Conservation (phyloP, 2,329 filamentous ascomycete genomes). For the Dichotomopilus funicola region DNA sequence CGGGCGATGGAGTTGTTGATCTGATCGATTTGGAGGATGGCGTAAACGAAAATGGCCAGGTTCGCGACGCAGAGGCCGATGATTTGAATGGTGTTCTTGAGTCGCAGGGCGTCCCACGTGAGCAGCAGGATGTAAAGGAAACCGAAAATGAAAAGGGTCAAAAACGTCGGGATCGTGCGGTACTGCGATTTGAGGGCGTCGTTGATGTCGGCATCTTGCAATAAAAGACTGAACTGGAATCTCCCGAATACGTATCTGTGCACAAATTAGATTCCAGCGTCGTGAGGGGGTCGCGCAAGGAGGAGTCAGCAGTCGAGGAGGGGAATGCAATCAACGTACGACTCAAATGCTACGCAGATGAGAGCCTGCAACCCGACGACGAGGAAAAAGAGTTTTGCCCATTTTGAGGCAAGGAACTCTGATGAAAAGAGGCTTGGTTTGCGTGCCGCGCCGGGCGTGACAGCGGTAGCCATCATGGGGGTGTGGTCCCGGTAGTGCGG, state of each 20-base stretch:
- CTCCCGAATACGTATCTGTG: constrained; percentile 79
- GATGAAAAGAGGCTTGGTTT: constrained; percentile 36
- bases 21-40: constrained; percentile 86
- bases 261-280: constrained; percentile 4
- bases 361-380: constrained; percentile 69
- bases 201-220: constrained; percentile 30
- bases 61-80: constrained; percentile 95
- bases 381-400: constrained; percentile 81
- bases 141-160: constrained; percentile 94
- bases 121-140: constrained; percentile 88
- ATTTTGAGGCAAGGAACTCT: constrained; percentile 75
- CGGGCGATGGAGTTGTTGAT: constrained; percentile 65
- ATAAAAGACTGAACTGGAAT: constrained; percentile 61
- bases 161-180: constrained; percentile 83
- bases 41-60: constrained; percentile 83
- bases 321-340: constrained; percentile 49
- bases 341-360: constrained; percentile 76
- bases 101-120: constrained; percentile 84
- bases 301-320: neutral
- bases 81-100: constrained; percentile 98
- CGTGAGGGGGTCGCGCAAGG: neutral
- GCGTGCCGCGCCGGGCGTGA: constrained; percentile 28
- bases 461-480: constrained; percentile 28
- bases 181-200: constrained; percentile 46
- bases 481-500: constrained; percentile 30